Percentiles rank a stretch among this genome's conserved stretches.
These are phyloP conservation scores for Cadophora luteo-olivacea DNA, from an alignment of 2,329 filamentous ascomycete species.

Conservation along the genomic window DNA sequence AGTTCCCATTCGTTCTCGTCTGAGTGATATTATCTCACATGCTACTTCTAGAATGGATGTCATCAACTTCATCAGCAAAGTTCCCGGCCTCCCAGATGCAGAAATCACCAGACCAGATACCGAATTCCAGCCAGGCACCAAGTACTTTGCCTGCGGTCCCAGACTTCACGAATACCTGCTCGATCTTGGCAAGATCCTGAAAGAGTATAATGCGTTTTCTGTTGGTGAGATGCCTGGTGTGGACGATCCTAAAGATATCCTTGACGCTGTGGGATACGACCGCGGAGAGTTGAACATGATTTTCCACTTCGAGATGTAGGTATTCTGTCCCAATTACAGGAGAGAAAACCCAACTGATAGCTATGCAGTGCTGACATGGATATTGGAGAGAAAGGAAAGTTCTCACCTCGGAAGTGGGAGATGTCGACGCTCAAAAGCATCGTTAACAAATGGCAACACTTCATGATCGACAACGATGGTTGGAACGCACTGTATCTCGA, in stretches of 20 bases:
- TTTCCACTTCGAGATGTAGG: conserved; percentile 72
- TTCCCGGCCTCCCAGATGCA: conserved; percentile 61
- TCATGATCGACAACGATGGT: conserved; percentile 57
- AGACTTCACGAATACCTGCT: conserved; percentile 59
- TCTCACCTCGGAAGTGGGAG: conserved; percentile 50
- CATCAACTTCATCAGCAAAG: conserved; percentile 71
- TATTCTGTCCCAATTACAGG: conserved; percentile 18
- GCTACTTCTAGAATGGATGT: conserved; percentile 61
- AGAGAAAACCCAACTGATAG: conserved; percentile 11
- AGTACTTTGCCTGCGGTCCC: conserved; percentile 63
- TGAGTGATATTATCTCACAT: not conserved
- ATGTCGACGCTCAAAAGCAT: conserved; percentile 52
- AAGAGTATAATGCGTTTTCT: conserved; percentile 56
- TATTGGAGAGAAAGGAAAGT: conserved; percentile 52
- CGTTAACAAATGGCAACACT: conserved; percentile 57
- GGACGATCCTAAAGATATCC: conserved; percentile 54
- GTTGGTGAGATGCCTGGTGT: conserved; percentile 57
- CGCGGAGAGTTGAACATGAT: conserved; percentile 72
- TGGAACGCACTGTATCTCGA: conserved; percentile 65
- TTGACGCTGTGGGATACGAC: conserved; percentile 60
- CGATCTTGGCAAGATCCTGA: conserved; percentile 55
- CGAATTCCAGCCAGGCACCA: conserved; percentile 55
- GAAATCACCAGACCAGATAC: conserved; percentile 49
- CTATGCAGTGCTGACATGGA: conserved; percentile 55
- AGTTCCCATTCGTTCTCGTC: not conserved